Conservation (phyloP, 2,329 filamentous ascomycete species). For the Aspergillus fumigatiaffinis region DNA sequence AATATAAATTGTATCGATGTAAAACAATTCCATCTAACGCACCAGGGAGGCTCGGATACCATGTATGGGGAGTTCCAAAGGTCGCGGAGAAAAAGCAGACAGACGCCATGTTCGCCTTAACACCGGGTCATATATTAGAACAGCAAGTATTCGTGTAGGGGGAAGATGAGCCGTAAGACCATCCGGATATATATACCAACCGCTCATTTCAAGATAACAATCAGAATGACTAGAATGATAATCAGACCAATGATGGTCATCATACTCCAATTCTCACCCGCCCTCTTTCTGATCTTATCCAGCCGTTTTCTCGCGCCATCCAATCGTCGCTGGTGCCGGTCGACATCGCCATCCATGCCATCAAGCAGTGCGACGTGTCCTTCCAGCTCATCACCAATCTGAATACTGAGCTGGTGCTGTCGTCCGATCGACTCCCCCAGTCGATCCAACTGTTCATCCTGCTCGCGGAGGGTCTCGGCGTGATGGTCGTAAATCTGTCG, state of each 20-base stretch:
- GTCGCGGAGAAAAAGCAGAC: background rate
- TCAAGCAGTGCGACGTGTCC: conserved; percentile 84
- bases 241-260: conserved; percentile 77
- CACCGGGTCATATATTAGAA: background rate
- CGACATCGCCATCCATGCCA: conserved; percentile 78
- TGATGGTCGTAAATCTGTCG: conserved; percentile 86
- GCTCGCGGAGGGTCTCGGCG: conserved; percentile 72
- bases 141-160: background rate
- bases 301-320: conserved; percentile 70
- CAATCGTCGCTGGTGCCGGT: conserved; percentile 73
- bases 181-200: conserved; percentile 3
- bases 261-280: conserved; percentile 84
- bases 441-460: conserved; percentile 88
- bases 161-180: conserved; percentile 1
- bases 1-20: background rate
- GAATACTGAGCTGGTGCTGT: conserved; percentile 88
- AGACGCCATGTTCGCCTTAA: background rate
- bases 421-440: conserved; percentile 82
- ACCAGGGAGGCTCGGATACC: background rate
- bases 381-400: conserved; percentile 94
- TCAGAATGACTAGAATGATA: conserved; percentile 74
- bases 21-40: background rate
- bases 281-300: conserved; percentile 66
- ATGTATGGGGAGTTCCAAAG: background rate
- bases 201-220: conserved; percentile 70